Percentiles rank a stretch among this genome's conserved stretches.
Evolutionary conservation across 106 monocot genomes (phyloP).

Genomic region (Allium fistulosum): DNA sequence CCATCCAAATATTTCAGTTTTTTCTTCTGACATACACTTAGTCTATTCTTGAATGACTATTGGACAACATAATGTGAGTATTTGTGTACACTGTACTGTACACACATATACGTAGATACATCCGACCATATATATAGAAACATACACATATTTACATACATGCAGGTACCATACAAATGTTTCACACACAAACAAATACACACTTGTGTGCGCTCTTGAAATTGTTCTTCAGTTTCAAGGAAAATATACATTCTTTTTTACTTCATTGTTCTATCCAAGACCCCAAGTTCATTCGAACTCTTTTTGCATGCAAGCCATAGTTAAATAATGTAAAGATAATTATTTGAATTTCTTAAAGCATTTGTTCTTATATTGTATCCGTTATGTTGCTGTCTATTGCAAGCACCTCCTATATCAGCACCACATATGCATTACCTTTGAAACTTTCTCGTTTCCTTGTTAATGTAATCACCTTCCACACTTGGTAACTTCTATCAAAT

Average conservation of each 20-base stretch:
- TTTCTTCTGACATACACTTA: not conserved
- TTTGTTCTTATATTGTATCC: not conserved
- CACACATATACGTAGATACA: not conserved
- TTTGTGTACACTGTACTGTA: not conserved
- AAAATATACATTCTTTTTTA: too few relatives aligned
- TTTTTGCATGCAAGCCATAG: not conserved
- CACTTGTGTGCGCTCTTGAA: too few relatives aligned
- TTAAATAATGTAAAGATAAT: not conserved
- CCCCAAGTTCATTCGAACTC: slow-evolving; percentile 5
- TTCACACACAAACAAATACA: not conserved
- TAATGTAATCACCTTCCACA: not conserved
- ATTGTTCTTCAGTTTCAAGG: too few relatives aligned
- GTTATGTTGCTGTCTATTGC: slow-evolving; percentile 1
- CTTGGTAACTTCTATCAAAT: not conserved
- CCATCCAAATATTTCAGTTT: too few relatives aligned
- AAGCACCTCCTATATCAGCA: not conserved
- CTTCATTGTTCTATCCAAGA: not conserved
- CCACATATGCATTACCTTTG: not conserved
- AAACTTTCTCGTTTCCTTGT: too few relatives aligned
- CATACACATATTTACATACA: not conserved
- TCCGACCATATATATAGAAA: not conserved
- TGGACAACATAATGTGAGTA: not conserved
- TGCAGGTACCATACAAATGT: not conserved
- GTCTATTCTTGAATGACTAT: not conserved
- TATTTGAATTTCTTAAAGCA: not conserved